These are phyloP conservation scores for Teratosphaeria viscida DNA, from an alignment of 2,329 filamentous ascomycete species.

Conservation along the genomic window DNA sequence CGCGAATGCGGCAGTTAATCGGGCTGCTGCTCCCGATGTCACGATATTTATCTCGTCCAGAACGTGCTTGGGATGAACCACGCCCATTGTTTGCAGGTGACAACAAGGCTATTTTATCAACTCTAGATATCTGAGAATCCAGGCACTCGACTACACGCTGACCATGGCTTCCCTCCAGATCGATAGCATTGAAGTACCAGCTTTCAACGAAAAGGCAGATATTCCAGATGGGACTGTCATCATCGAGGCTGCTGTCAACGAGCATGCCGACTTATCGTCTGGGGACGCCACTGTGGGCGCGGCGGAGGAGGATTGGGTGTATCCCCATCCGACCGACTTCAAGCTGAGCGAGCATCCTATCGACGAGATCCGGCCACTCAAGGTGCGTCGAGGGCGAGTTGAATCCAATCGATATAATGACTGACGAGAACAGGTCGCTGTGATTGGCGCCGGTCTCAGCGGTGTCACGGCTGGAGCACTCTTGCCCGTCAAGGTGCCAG, in stretches of 20 bases:
- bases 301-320: conserved; percentile 9
- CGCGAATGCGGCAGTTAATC: too few relatives aligned
- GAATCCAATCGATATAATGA: conserved; percentile 11
- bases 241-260: conserved; percentile 4
- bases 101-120: conserved; percentile 2
- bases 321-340: conserved; percentile 21
- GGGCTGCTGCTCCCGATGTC: neutral
- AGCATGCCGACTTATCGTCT: neutral
- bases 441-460: conserved; percentile 45
- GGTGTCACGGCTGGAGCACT: conserved; percentile 18
- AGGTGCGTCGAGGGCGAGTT: conserved; percentile 16
- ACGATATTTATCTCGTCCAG: neutral
- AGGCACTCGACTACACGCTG: neutral
- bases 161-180: neutral
- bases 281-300: neutral
- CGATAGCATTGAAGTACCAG: neutral
- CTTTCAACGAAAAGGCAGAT: neutral
- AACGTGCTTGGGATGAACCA: neutral
- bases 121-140: neutral
- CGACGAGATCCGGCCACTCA: conserved; percentile 14
- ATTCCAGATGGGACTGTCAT: neutral
- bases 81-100: too few relatives aligned
- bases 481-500: neutral
- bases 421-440: conserved; percentile 18
- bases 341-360: conserved; percentile 19